These are phyloP conservation scores for Dysphania ambrosioides DNA, from an alignment of 148 eudicot genomes.

Conservation along the genomic window DNA sequence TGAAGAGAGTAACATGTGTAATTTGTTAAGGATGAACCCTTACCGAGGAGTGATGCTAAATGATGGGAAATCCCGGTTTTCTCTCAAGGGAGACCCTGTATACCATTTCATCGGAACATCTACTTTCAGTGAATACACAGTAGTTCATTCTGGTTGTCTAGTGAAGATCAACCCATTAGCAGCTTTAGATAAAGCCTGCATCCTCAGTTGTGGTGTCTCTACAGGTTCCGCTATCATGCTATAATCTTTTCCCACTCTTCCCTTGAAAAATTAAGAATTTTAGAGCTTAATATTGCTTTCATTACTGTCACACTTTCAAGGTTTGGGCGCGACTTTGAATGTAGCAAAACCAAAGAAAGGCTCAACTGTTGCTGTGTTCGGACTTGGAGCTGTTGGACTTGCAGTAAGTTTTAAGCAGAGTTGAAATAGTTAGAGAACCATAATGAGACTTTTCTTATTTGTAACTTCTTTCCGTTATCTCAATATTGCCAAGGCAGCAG, in stretches of 20 bases:
- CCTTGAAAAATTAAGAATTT: background rate
- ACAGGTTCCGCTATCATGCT: constrained; percentile 30
- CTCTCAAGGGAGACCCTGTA: constrained; percentile 34
- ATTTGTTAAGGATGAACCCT: constrained; percentile 36
- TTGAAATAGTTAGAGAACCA: background rate
- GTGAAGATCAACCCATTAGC: constrained; percentile 40
- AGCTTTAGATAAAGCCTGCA: constrained; percentile 37
- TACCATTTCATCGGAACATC: constrained; percentile 44
- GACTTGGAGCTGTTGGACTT: constrained; percentile 85
- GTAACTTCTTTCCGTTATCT: background rate
- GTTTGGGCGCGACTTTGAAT: constrained; percentile 78
- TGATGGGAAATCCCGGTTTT: constrained; percentile 41
- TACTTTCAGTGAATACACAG: constrained; percentile 40
- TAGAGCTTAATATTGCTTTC: background rate
- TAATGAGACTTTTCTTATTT: constrained; percentile 5
- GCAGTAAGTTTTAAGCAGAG: constrained; percentile 52
- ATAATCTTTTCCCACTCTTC: background rate
- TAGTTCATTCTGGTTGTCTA: constrained; percentile 42
- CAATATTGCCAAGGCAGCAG: constrained; percentile 33
- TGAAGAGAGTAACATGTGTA: constrained; percentile 47
- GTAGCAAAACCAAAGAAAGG: constrained; percentile 81
- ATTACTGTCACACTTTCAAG: constrained; percentile 26
- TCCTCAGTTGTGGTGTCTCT: constrained; percentile 48
- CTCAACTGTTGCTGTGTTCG: constrained; percentile 71
- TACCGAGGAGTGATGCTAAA: constrained; percentile 38